Evolutionary conservation across 805 yeast genomes (phyloP).

Genomic region (Wickerhamomyces rabaulensis): DNA sequence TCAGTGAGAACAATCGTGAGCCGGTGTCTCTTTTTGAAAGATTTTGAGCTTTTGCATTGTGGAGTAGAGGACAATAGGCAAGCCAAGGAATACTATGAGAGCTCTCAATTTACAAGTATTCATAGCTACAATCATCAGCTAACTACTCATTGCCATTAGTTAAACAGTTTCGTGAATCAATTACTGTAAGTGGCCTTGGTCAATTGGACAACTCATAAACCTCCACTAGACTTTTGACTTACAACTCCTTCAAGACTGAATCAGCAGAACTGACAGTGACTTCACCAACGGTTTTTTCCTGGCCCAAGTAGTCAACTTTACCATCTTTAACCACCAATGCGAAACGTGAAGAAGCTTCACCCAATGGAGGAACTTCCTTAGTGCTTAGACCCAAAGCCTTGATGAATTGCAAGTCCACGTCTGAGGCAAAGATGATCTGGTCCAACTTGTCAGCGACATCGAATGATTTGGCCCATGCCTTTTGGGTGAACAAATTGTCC

Average conservation of each 20-base stretch:
- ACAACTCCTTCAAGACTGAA: slow-evolving; percentile 26
- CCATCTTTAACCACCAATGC: slow-evolving; percentile 62
- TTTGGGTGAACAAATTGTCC: slow-evolving; percentile 65
- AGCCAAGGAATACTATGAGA: too few species aligned
- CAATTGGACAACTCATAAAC: too few species aligned
- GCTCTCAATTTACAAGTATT: too few species aligned
- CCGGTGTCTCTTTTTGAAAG: too few species aligned
- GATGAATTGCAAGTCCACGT: slow-evolving; percentile 54
- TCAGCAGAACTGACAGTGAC: slow-evolving; percentile 33
- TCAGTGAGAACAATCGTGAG: too few species aligned
- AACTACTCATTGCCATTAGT: too few species aligned
- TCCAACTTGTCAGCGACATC: slow-evolving; percentile 26
- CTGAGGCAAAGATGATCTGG: slow-evolving; percentile 53
- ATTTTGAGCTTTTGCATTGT: too few species aligned
- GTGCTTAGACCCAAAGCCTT: slow-evolving; percentile 43
- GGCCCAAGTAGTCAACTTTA: slow-evolving; percentile 37
- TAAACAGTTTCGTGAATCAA: too few species aligned
- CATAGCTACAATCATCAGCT: too few species aligned
- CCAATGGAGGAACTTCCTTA: slow-evolving; percentile 49
- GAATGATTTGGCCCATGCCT: slow-evolving; percentile 51
- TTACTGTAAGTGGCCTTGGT: too few species aligned
- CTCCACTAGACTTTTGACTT: too few species aligned
- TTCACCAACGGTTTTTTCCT: slow-evolving; percentile 30
- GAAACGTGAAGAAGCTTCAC: slow-evolving; percentile 46
- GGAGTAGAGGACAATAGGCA: too few species aligned